These are phyloP conservation scores for Talaromyces proteolyticus DNA, from an alignment of 495 filamentous ascomycete genomes.

Conservation along the genomic window DNA sequence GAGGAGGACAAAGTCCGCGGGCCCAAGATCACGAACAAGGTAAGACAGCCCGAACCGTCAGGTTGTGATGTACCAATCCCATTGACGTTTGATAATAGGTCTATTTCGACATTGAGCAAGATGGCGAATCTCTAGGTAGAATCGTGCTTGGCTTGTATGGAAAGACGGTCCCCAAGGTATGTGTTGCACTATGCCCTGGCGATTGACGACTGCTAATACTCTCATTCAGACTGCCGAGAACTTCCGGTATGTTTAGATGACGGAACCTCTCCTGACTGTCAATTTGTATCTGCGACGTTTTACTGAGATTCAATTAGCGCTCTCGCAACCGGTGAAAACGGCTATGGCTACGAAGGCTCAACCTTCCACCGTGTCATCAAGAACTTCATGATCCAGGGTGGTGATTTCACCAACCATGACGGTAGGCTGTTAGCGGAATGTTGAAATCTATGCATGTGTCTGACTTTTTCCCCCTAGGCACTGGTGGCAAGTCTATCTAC, in stretches of 20 bases:
- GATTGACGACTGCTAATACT: slow-evolving; percentile 5
- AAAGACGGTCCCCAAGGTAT: slow-evolving; percentile 90
- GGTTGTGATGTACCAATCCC: neutral
- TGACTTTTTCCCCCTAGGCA: slow-evolving; percentile 40
- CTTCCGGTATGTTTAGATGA: slow-evolving; percentile 58
- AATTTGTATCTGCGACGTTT: slow-evolving; percentile 5
- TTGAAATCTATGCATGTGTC: neutral
- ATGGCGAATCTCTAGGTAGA: slow-evolving; percentile 74
- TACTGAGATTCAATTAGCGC: slow-evolving; percentile 41
- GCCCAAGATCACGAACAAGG: slow-evolving; percentile 95
- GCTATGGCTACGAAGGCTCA: slow-evolving; percentile 91
- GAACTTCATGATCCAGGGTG: slow-evolving; percentile 98
- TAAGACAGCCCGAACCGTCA: slow-evolving; percentile 16
- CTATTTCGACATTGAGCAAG: slow-evolving; percentile 92
- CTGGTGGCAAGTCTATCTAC: slow-evolving; percentile 97
- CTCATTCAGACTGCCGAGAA: slow-evolving; percentile 76
- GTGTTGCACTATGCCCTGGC: slow-evolving; percentile 1
- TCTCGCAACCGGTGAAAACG: slow-evolving; percentile 94
- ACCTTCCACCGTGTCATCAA: slow-evolving; percentile 98
- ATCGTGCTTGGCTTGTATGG: slow-evolving; percentile 95
- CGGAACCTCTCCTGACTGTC: neutral
- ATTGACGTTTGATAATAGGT: slow-evolving; percentile 40
- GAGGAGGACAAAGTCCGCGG: slow-evolving; percentile 74
- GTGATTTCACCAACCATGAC: slow-evolving; percentile 96
- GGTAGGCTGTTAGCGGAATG: slow-evolving; percentile 34